A percentile compares a stretch with the other conserved stretches of the same genome.
Evolutionary conservation across 352 stramenopile genomes (phyloP).

Genomic region (Phytophthora rubi): DNA sequence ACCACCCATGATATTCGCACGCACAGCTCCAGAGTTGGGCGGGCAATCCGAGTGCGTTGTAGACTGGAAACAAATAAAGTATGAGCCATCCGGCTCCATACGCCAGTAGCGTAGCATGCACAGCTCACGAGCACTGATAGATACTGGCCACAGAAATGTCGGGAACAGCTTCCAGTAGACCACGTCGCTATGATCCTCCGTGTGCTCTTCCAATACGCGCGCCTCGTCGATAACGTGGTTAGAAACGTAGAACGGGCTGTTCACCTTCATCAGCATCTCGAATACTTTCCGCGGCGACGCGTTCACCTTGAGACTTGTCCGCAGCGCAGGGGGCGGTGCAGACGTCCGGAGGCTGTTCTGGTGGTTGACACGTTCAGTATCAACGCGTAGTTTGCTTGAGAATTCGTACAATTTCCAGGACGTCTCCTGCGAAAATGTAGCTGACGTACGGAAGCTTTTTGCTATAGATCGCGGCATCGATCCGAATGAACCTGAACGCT

Average conservation of each 20-base stretch:
- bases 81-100: constrained; percentile 80
- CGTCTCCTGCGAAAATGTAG: constrained; percentile 80
- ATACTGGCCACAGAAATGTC: constrained; percentile 77
- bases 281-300: constrained; percentile 74
- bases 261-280: constrained; percentile 74
- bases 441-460: constrained; percentile 79
- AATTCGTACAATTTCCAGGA: constrained; percentile 82
- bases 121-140: constrained; percentile 70
- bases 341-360: constrained; percentile 44
- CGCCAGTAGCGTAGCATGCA: constrained; percentile 86
- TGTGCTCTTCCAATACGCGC: constrained; percentile 67
- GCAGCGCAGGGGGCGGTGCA: constrained; percentile 59
- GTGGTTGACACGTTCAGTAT: constrained; percentile 61
- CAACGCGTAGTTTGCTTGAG: constrained; percentile 73
- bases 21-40: constrained; percentile 40
- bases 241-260: constrained; percentile 73
- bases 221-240: constrained; percentile 83
- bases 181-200: constrained; percentile 77
- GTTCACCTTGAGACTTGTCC: constrained; percentile 75
- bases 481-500: constrained; percentile 69
- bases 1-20: constrained; percentile 68
- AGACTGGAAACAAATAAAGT: constrained; percentile 90
- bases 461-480: constrained; percentile 78
- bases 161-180: constrained; percentile 78
- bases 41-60: constrained; percentile 71